Evolutionary conservation across 768 basidiomycete species (phyloP).

Genomic region (Hortiboletus campestris): DNA sequence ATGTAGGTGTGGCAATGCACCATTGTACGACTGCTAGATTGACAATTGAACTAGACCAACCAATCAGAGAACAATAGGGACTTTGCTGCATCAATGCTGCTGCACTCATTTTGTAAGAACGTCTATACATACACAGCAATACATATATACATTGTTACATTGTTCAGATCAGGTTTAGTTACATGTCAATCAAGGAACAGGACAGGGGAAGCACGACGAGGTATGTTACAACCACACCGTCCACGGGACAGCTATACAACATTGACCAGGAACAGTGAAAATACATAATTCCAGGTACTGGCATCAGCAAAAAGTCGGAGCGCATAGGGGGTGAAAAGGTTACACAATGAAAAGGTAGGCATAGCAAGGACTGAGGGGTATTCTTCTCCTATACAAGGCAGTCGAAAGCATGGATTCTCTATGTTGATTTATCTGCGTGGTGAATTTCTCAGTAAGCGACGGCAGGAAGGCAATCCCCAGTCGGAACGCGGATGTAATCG

Average conservation of each 20-base stretch:
- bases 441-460: conserved; percentile 17
- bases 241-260: conserved; percentile 1
- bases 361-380: neutral
- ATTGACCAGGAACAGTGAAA: neutral
- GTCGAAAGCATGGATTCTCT: neutral
- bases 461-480: conserved; percentile 15
- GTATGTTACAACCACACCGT: conserved; percentile 1
- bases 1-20: too few relatives aligned
- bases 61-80: neutral
- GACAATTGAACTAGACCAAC: neutral
- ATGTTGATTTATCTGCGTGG: neutral
- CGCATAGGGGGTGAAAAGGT: neutral
- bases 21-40: too few relatives aligned
- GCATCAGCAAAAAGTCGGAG: neutral
- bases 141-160: neutral
- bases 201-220: neutral
- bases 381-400: neutral
- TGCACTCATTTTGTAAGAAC: neutral
- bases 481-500: conserved; percentile 18
- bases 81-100: too few relatives aligned
- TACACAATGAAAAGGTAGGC: conserved; percentile 5
- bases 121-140: too few relatives aligned
- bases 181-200: neutral
- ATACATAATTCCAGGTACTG: neutral
- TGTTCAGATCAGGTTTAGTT: neutral